Evolutionary conservation across 2,329 filamentous ascomycete species (phyloP).

Genomic region (Juglanconis juglandina): DNA sequence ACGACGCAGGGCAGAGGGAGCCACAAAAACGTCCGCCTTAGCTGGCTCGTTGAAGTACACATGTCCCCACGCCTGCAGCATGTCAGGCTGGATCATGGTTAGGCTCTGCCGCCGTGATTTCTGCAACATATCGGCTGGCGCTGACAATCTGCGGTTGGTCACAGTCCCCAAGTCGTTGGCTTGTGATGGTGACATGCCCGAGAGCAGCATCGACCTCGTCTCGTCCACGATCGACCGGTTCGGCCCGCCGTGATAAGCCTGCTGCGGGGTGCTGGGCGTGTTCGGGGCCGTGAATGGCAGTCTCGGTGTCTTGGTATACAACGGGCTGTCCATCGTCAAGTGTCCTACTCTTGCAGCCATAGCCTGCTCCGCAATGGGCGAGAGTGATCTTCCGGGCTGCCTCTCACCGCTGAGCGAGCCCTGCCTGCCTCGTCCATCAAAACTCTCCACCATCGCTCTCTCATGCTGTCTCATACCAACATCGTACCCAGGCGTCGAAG

Average conservation of each 20-base stretch:
- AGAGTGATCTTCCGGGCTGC: constrained; percentile 21
- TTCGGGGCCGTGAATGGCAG: constrained; percentile 11
- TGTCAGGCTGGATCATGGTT: constrained; percentile 27
- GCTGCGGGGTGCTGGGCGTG: constrained; percentile 19
- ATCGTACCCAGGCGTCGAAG: constrained; percentile 29
- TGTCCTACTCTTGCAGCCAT: constrained; percentile 23
- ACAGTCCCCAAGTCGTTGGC: constrained; percentile 6
- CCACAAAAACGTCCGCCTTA: constrained; percentile 44
- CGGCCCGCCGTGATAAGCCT: constrained; percentile 11
- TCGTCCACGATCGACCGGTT: constrained; percentile 25
- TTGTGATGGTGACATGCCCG: constrained; percentile 20
- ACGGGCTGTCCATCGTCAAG: constrained; percentile 24
- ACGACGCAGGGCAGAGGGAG: constrained; percentile 38
- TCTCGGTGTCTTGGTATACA: constrained; percentile 1
- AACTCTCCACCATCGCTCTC: constrained; percentile 31
- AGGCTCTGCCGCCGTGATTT: constrained; percentile 21
- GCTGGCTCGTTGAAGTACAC: constrained; percentile 38
- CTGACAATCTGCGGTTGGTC: constrained; percentile 27
- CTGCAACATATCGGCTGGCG: constrained; percentile 14
- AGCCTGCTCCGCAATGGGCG: constrained; percentile 29
- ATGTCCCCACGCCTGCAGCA: constrained; percentile 39
- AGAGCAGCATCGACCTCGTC: constrained; percentile 31
- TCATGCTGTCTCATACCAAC: constrained; percentile 34
- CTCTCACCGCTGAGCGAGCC: constrained; percentile 13
- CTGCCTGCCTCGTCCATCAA: constrained; percentile 25